phyloP scores from a whole-genome alignment of 2,329 filamentous ascomycete genomes.

The Lojkania enalia region DNA sequence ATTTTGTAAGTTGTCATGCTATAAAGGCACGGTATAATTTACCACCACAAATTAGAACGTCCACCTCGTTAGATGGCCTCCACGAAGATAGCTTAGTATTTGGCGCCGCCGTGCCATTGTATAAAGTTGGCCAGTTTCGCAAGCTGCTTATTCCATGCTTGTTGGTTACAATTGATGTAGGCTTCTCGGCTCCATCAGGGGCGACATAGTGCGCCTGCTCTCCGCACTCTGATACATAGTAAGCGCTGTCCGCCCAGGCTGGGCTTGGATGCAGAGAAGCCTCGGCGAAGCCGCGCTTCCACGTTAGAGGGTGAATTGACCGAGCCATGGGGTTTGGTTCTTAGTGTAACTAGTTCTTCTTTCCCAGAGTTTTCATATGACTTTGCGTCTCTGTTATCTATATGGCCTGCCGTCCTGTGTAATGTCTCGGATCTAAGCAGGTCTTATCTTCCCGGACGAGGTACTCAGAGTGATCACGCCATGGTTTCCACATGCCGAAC shows the following conservation, averaged over 20 bases:
- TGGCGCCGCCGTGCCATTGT: constrained; percentile 34
- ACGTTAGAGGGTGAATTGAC: neutral
- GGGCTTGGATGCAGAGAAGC: neutral
- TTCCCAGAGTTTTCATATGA: no score
- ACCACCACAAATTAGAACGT: constrained; percentile 43
- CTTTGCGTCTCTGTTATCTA: no score
- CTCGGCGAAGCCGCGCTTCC: neutral
- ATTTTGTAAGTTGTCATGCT: no score
- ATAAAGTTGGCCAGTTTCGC: constrained; percentile 35
- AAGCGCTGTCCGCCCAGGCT: neutral
- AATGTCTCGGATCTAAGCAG: no score
- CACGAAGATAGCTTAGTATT: constrained; percentile 27
- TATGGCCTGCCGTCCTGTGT: no score
- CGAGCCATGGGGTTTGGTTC: no score
- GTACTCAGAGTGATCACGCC: no score
- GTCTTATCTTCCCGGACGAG: no score
- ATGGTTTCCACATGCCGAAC: no score
- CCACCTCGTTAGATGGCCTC: constrained; percentile 32
- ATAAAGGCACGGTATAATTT: constrained; percentile 2
- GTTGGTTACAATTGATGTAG: neutral
- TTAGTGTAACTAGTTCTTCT: no score
- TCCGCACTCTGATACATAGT: neutral
- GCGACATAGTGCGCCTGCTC: neutral
- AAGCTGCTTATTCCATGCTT: constrained; percentile 8
- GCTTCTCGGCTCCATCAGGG: neutral